These are phyloP conservation scores for Alectoria sarmentosa DNA, from an alignment of 495 filamentous ascomycete genomes.

Conservation along the genomic window DNA sequence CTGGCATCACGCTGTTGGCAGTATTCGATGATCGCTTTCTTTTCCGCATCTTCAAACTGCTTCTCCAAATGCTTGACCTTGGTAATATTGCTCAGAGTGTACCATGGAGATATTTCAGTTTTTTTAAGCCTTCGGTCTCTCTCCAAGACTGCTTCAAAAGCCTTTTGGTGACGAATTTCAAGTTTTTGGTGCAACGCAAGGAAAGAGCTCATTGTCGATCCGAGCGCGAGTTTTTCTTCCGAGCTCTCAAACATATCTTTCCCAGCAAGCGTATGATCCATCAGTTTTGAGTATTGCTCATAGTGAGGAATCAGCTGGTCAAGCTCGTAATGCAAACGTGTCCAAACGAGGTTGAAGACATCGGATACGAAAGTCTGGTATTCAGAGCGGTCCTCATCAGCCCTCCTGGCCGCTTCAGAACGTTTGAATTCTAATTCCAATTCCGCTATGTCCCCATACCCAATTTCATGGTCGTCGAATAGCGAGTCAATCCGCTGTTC, in stretches of 20 bases:
- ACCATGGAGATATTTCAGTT: slow-evolving; percentile 44
- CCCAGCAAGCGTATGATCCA: slow-evolving; percentile 32
- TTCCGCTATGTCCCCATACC: slow-evolving; percentile 53
- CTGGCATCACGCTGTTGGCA: slow-evolving; percentile 44
- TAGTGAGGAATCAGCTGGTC: slow-evolving; percentile 45
- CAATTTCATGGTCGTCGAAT: slow-evolving; percentile 54
- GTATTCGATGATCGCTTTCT: slow-evolving; percentile 43
- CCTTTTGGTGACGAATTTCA: slow-evolving; percentile 45
- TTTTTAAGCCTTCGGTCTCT: slow-evolving; percentile 47
- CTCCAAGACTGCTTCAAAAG: slow-evolving; percentile 44
- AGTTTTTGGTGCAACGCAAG: slow-evolving; percentile 42
- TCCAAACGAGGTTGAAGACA: slow-evolving; percentile 48
- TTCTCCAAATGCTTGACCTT: slow-evolving; percentile 43
- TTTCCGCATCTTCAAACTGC: slow-evolving; percentile 50
- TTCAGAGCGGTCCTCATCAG: slow-evolving; percentile 50
- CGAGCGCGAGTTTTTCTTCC: slow-evolving; percentile 34
- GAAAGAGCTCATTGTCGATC: slow-evolving; percentile 39
- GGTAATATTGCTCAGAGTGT: slow-evolving; percentile 44
- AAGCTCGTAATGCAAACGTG: slow-evolving; percentile 46
- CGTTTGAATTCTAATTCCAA: slow-evolving; percentile 56
- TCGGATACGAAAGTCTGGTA: slow-evolving; percentile 44
- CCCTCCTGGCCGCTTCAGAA: slow-evolving; percentile 45
- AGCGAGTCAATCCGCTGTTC: slow-evolving; percentile 48
- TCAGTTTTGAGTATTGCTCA: slow-evolving; percentile 34
- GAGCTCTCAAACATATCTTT: slow-evolving; percentile 36